Conservation (phyloP, 805 yeast species). For the Lipomyces lipofer region DNA sequence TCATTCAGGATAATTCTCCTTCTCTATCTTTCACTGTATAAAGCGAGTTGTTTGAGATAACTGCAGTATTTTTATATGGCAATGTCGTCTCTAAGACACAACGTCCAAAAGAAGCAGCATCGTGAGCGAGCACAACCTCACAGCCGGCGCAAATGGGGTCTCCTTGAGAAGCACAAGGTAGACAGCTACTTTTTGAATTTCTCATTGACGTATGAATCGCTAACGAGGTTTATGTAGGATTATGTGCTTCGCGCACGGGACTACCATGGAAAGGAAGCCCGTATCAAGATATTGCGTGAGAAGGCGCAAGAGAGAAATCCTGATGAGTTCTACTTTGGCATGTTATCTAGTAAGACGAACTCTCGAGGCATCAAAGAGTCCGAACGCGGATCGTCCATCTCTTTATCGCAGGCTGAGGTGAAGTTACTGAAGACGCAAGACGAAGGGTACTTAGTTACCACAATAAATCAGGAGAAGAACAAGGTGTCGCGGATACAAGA, state of each 20-base stretch:
- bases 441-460: conserved; percentile 75
- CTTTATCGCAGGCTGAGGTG: conserved; percentile 61
- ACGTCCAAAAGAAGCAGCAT: conserved; percentile 94
- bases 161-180: conserved; percentile 82
- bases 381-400: conserved; percentile 53
- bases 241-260: conserved; percentile 68
- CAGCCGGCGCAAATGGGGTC: conserved; percentile 72
- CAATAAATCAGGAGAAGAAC: conserved; percentile 66
- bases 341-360: conserved; percentile 67
- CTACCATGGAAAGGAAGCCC: conserved; percentile 58
- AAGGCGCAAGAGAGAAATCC: conserved; percentile 80
- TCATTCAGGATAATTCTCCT: too few relatives aligned
- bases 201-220: neutral
- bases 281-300: conserved; percentile 65
- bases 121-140: conserved; percentile 87
- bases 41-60: too few relatives aligned
- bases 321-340: conserved; percentile 95
- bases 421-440: conserved; percentile 83
- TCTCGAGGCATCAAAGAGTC: conserved; percentile 49
- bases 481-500: conserved; percentile 60
- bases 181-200: neutral
- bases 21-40: too few relatives aligned
- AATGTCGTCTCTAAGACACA: conserved; percentile 82
- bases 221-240: conserved; percentile 42
- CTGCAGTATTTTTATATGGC: too few relatives aligned